These are phyloP conservation scores for Botrytis tulipae DNA, from an alignment of 2,329 filamentous ascomycete genomes.

Conservation along the genomic window DNA sequence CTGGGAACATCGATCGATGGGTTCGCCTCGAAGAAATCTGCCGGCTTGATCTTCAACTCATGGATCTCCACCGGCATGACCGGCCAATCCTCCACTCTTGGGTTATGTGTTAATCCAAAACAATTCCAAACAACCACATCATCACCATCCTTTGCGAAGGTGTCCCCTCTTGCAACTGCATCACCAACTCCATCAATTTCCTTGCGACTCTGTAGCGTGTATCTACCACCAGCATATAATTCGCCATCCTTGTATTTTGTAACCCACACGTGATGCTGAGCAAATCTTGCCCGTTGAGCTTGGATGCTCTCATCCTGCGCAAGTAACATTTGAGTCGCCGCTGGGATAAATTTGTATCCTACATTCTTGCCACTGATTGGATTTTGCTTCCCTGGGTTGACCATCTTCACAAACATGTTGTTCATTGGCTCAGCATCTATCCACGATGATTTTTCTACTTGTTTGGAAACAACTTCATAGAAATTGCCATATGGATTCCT, in stretches of 20 bases:
- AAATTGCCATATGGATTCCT: constrained; percentile 54
- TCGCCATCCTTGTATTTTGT: constrained; percentile 69
- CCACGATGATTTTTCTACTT: constrained; percentile 43
- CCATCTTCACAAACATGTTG: constrained; percentile 80
- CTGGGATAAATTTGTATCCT: constrained; percentile 82
- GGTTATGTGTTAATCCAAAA: constrained; percentile 87
- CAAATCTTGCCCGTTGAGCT: constrained; percentile 87
- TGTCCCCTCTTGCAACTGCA: constrained; percentile 76
- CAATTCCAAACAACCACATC: constrained; percentile 92
- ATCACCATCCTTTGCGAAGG: constrained; percentile 69
- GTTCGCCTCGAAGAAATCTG: constrained; percentile 50
- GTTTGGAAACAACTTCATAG: constrained; percentile 47
- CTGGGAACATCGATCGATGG: constrained; percentile 47
- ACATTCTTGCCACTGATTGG: constrained; percentile 79
- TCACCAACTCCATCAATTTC: constrained; percentile 51
- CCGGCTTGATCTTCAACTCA: constrained; percentile 58
- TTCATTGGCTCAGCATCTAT: constrained; percentile 47
- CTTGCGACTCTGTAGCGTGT: constrained; percentile 37
- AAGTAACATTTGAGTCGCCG: constrained; percentile 75
- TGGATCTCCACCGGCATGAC: constrained; percentile 78
- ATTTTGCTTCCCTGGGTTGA: constrained; percentile 76
- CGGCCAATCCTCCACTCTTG: constrained; percentile 84
- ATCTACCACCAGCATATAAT: constrained; percentile 38
- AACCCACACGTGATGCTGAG: constrained; percentile 81
- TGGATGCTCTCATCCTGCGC: constrained; percentile 80